Conservation (phyloP, 176 grass and related monocot genomes). For the Raddia distichophylla region DNA sequence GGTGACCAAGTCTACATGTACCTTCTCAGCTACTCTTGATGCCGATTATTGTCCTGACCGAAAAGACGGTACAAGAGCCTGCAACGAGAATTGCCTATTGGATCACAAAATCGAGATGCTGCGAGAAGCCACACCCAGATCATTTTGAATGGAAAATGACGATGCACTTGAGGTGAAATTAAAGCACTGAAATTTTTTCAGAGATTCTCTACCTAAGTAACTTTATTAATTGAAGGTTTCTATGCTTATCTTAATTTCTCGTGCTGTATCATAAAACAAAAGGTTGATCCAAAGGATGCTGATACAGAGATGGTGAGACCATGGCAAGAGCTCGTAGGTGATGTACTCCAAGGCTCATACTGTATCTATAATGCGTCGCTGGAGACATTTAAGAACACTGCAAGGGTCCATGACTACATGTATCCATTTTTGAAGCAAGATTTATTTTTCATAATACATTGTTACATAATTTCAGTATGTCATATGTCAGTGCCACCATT, state of each 20-base stretch:
- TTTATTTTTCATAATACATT: not conserved
- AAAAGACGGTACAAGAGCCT: conserved; percentile 50
- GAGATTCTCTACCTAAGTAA: not conserved
- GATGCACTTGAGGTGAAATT: conserved; percentile 53
- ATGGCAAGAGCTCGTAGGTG: conserved; percentile 24
- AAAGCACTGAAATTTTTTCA: conserved; percentile 24
- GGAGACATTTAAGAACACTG: not conserved
- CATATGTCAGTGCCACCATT: not conserved
- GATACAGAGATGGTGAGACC: conserved; percentile 41
- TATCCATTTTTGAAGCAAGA: not conserved
- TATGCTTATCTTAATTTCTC: not conserved
- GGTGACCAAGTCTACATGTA: conserved; percentile 53
- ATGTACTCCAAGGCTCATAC: not conserved
- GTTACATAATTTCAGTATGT: not conserved
- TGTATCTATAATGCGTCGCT: not conserved
- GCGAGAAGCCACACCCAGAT: conserved; percentile 40
- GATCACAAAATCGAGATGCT: conserved; percentile 38
- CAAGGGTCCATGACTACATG: not conserved
- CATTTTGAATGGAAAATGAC: conserved; percentile 57
- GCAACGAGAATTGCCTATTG: conserved; percentile 47
- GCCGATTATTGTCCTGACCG: conserved; percentile 41
- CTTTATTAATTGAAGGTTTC: not conserved
- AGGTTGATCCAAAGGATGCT: conserved; percentile 44
- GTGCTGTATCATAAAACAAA: conserved; percentile 22
- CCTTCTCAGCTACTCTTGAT: conserved; percentile 47